These are phyloP conservation scores for Sclerospora graminicola DNA, from an alignment of 352 stramenopile genomes.

Conservation along the genomic window DNA sequence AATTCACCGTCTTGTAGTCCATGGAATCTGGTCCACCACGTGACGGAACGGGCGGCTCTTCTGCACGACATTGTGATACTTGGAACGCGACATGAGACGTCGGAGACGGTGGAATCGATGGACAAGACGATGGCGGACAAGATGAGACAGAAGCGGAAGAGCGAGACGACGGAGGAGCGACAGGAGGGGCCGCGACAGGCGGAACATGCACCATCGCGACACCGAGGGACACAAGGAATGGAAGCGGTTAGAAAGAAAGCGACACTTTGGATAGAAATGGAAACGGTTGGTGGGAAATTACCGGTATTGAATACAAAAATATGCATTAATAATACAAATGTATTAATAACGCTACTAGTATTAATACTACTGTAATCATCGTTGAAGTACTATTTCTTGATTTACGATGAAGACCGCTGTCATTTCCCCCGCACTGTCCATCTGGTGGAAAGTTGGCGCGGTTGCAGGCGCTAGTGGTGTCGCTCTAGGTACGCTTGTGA, in stretches of 20 bases:
- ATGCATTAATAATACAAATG: too few species aligned
- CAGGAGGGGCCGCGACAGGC: conserved; percentile 1
- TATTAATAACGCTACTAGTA: too few species aligned
- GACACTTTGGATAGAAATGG: too few species aligned
- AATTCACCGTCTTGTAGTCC: conserved; percentile 33
- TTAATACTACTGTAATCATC: too few species aligned
- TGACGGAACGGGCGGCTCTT: conserved; percentile 3
- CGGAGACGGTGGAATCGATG: neutral
- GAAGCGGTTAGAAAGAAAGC: too few species aligned
- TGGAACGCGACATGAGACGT: conserved; percentile 4
- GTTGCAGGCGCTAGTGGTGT: conserved; percentile 58
- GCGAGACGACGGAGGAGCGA: neutral
- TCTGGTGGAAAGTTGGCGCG: conserved; percentile 76
- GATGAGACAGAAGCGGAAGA: neutral
- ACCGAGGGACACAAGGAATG: too few species aligned
- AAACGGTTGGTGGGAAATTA: too few species aligned
- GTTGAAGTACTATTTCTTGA: too few species aligned
- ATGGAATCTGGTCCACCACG: conserved; percentile 22
- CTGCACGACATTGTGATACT: neutral
- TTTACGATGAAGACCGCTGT: conserved; percentile 40
- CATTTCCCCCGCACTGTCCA: conserved; percentile 42
- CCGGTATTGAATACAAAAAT: too few species aligned
- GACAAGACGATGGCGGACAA: conserved; percentile 4
- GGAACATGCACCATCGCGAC: conserved; percentile 5
- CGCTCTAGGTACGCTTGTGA: conserved; percentile 29